Percentiles rank a stretch among this genome's conserved stretches.
phyloP scores from a whole-genome alignment of 1,284 basidiomycete genomes.

The Apiotrichum mycotoxinovorans region DNA sequence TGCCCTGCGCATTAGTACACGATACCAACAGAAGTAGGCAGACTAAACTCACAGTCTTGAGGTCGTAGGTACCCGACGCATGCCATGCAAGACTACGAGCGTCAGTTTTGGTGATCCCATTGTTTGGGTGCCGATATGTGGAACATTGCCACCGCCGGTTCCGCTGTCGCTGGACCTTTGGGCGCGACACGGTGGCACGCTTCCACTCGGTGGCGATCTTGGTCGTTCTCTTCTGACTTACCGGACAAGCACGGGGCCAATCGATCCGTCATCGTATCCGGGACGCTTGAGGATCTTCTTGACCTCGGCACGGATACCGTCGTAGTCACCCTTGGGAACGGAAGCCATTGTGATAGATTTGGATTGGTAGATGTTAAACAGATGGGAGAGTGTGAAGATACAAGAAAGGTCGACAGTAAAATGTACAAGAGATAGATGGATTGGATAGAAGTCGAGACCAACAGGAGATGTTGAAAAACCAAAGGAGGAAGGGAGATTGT shows the following conservation, averaged over 20 bases:
- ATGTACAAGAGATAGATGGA: too few species aligned
- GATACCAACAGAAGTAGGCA: too few species aligned
- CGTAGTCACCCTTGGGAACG: constrained; percentile 41
- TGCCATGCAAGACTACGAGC: constrained; percentile 56
- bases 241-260: constrained; percentile 48
- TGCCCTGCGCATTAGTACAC: constrained; percentile 37
- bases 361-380: not conserved
- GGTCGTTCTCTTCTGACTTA: constrained; percentile 5
- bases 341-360: constrained; percentile 22
- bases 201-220: not conserved
- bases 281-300: constrained; percentile 47
- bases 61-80: constrained; percentile 52
- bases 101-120: not conserved
- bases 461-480: not conserved
- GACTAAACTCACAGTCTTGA: constrained; percentile 36
- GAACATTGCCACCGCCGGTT: too few species aligned
- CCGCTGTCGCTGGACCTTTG: too few species aligned
- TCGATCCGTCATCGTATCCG: constrained; percentile 49
- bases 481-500: too few species aligned
- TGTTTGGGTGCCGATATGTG: too few species aligned
- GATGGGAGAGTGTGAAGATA: not conserved
- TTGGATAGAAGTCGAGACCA: not conserved
- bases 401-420: not conserved
- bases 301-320: constrained; percentile 44
- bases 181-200: not conserved